Evolutionary conservation across 805 yeast genomes (phyloP).

Genomic region (Yamadazyma sp.): DNA sequence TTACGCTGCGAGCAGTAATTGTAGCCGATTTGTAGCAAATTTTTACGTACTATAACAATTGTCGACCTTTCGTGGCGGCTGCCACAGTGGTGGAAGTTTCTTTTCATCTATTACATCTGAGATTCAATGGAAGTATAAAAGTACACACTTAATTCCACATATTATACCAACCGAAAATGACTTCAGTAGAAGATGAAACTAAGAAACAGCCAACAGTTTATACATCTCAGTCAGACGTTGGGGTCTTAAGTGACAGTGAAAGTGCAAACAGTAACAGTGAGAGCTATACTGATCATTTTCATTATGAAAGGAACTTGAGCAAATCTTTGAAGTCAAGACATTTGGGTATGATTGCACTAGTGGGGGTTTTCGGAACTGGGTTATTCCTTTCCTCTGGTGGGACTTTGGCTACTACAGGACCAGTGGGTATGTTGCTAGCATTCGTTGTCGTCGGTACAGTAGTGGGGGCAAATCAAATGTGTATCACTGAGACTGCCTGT

Average conservation of each 20-base stretch:
- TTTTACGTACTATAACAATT: no score
- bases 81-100: no score
- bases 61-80: no score
- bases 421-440: slow-evolving; percentile 49
- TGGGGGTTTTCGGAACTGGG: slow-evolving; percentile 47
- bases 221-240: not conserved
- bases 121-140: not conserved
- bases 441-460: slow-evolving; percentile 47
- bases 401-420: slow-evolving; percentile 44
- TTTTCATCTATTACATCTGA: no score
- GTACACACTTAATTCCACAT: not conserved
- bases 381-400: slow-evolving; percentile 55
- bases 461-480: slow-evolving; percentile 39
- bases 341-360: slow-evolving; percentile 23
- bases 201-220: not conserved
- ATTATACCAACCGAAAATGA: not conserved
- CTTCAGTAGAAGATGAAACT: not conserved
- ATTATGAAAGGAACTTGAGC: slow-evolving; percentile 18
- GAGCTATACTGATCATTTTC: slow-evolving; percentile 14
- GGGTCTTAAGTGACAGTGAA: not conserved
- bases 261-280: not conserved
- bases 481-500: slow-evolving; percentile 38
- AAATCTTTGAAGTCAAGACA: slow-evolving; percentile 20
- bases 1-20: no score
- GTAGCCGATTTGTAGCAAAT: no score